Evolutionary conservation across 2,329 filamentous ascomycete genomes (phyloP).

Genomic region (Trichoderma koningii): DNA sequence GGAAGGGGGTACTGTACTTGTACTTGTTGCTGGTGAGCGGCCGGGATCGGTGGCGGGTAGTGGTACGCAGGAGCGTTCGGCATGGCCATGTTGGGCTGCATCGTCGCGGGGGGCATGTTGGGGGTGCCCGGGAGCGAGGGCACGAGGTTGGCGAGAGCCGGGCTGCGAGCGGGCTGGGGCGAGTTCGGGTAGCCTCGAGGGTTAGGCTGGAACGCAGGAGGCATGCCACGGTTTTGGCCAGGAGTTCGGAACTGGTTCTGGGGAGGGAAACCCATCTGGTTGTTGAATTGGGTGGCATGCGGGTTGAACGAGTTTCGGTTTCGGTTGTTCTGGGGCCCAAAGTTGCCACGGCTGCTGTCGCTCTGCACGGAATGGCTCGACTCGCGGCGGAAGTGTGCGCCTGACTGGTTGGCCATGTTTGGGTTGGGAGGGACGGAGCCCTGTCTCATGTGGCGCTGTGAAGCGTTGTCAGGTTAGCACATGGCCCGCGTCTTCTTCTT

Average conservation of each 20-base stretch:
- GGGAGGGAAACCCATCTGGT: conserved; percentile 49
- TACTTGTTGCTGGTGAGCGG: conserved; percentile 62
- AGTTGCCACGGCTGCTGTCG: conserved; percentile 56
- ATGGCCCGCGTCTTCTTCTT: neutral
- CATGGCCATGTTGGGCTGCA: conserved; percentile 62
- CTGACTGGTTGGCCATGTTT: conserved; percentile 60
- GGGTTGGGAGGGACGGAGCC: conserved; percentile 63
- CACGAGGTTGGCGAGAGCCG: conserved; percentile 65
- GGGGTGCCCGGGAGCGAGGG: conserved; percentile 69
- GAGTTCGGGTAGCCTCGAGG: conserved; percentile 56
- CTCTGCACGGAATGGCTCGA: conserved; percentile 78
- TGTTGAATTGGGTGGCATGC: conserved; percentile 47
- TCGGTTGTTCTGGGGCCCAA: conserved; percentile 51
- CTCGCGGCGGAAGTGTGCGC: conserved; percentile 76
- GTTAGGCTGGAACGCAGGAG: conserved; percentile 50
- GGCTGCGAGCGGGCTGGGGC: conserved; percentile 66
- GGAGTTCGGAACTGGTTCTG: conserved; percentile 48
- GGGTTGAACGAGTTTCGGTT: conserved; percentile 53
- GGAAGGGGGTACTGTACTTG: conserved; percentile 57
- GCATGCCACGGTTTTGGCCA: conserved; percentile 56
- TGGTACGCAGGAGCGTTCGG: conserved; percentile 64
- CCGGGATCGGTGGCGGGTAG: conserved; percentile 59
- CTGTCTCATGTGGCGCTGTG: conserved; percentile 70
- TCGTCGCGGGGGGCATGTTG: conserved; percentile 64
- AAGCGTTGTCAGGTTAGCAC: conserved; percentile 30